Percentiles rank a stretch among this genome's conserved stretches.
Conservation (phyloP, 2,329 filamentous ascomycete species). For the Cordyceps cicadae region DNA sequence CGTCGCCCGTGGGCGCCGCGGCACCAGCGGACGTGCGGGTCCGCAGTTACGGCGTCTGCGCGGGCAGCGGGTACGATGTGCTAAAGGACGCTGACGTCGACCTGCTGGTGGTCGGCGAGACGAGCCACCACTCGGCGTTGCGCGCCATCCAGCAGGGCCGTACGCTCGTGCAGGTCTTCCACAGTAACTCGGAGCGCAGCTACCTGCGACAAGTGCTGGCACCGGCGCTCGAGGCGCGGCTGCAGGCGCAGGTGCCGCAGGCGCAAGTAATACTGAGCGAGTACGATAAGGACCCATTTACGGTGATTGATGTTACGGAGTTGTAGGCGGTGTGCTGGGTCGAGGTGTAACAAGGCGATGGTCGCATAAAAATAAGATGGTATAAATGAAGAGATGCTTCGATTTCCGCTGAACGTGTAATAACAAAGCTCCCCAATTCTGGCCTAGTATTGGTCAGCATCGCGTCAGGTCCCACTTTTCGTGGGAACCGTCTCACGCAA, state of each 20-base stretch:
- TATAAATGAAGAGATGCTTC: neutral
- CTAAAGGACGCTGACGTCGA: slow-evolving; percentile 65
- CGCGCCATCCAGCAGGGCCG: slow-evolving; percentile 76
- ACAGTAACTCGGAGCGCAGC: slow-evolving; percentile 84
- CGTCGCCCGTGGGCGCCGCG: slow-evolving; percentile 39
- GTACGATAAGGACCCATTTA: slow-evolving; percentile 80
- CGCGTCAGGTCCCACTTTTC: too few species aligned
- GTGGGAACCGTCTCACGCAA: too few species aligned
- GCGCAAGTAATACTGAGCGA: slow-evolving; percentile 67
- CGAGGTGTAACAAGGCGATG: neutral
- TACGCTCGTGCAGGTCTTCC: slow-evolving; percentile 77
- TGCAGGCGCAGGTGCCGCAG: slow-evolving; percentile 42
- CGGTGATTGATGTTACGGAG: slow-evolving; percentile 52
- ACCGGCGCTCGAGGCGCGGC: slow-evolving; percentile 50
- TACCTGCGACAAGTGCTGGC: slow-evolving; percentile 69
- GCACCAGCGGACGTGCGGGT: slow-evolving; percentile 35
- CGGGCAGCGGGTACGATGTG: slow-evolving; percentile 75
- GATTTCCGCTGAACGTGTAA: too few species aligned
- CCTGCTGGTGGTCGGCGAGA: slow-evolving; percentile 81
- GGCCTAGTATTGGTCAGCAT: too few species aligned
- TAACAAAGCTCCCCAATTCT: too few species aligned
- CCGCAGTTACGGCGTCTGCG: slow-evolving; percentile 72
- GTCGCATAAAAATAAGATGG: neutral
- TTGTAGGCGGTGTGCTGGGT: slow-evolving; percentile 19
- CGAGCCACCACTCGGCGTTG: slow-evolving; percentile 87